Base-by-base conservation (phyloP, 73 alveolate genomes). In the Paramecium octaurelia region DNA sequence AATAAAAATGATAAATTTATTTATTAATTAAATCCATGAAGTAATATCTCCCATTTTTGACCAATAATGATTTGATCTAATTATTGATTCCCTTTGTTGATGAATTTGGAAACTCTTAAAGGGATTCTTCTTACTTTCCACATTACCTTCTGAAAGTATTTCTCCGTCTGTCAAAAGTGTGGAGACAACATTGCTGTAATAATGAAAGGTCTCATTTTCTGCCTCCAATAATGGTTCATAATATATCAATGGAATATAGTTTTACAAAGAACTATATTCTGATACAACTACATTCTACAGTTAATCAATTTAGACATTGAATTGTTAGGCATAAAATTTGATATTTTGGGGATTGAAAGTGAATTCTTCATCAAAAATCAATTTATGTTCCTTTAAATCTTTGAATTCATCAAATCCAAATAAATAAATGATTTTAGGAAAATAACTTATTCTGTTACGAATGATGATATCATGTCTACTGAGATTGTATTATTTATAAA, bases 11-110 rank as follows among this genome's bases (percentile, higher is more conserved):
- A 46, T 80, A 80, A 80, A 80, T 80, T 80, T 80, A 80, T 80
- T 80, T 18, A 80, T 80, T 42, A 80, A 48, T 23, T 80, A 46
- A 80, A 80, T 48, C 91, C 91, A 80, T 9, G 91, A 80, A 27
- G 91, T 48, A 80, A 42, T 44, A 46, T 80, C 91, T 44, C 91
- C 91, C 46, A 44, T 44, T 23, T 80, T 80, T 3, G 91, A 80
- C 91, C 91, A 80, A 80, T 80, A 80, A 35, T 80, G 91, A 24
- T 80, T 80, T 4, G 91, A 42, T 80, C 91, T 80, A 27, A 80
- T 80, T 18, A 80, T 43, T 43, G 75, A 16, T 80, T 80, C 91
- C 23, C 91, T 40, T 8, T 80, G 16, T 48, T 80, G 27, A 43
- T 46, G 43, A 80, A 44, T 24, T 20, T 40, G 4, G 38, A 24